Evolutionary conservation across 2,329 filamentous ascomycete species (phyloP), one percentile per base, ranked within the genome.

Genomic region (Nothopassalora personata): DNA sequence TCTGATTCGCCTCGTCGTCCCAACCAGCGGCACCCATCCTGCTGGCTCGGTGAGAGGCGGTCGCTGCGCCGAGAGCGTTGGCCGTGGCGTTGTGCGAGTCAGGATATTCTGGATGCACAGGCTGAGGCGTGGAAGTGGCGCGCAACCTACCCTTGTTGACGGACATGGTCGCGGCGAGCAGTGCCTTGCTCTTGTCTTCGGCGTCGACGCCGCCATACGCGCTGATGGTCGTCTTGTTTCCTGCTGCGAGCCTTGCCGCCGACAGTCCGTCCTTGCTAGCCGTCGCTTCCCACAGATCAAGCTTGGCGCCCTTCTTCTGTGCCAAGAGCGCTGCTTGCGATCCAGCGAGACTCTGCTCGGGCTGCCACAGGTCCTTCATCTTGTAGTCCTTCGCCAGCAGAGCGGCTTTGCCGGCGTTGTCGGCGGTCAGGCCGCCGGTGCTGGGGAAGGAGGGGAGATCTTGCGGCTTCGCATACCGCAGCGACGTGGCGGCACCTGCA

Each of bases 101-200:
- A 60, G 85, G 76, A 71, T 85, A 81, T 33, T 75, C 70, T 18
- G 66, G 72, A 57, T 77, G 77, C 51, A 75, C 70, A 9, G 72
- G 72, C 6, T 74, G 67, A 15, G 78, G 77, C 13, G 81, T 83
- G 0, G 89, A 91, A 23, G 81, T 83, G 6, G 89, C 82, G 61
- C 89, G 81, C 60, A 81, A 82, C 59, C 86, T 81, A 50, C 76
- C 79, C n/a, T 66, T 55, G 30, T 83, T 79, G 76, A 91, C 86
- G n/a, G 90, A 90, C 30, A 86, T 89, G 53, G 87, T 88, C 11
- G 91, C 91, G 46, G 91, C 91, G 36, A 83, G 77, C 50, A 93
- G 78, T 1, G 91, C 91, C 60, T 84, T 86, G 61, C 83, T 82
- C 36, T 80, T 81, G 48, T 82, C 81, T 28, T 86, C 74, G 9